Base-by-base conservation (phyloP, 257 asterid species). In the Datura wrightii region DNA sequence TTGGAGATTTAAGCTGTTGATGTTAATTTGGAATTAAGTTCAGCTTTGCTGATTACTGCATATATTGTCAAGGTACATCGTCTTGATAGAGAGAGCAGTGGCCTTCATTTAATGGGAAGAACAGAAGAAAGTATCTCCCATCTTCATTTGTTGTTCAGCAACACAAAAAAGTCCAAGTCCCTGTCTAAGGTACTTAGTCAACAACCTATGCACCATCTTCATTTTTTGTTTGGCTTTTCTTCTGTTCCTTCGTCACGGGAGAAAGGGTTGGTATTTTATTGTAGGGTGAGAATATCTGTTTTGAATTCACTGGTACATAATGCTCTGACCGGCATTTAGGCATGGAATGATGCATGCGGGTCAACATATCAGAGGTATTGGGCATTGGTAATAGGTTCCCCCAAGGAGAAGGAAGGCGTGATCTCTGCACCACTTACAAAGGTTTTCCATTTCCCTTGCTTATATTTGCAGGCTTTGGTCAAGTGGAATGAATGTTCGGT, bases 51-150 rank as follows among this genome's bases (percentile, higher is more conserved):
- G 44, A 76, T 48, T 56, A 52, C 41, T 78, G 48, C 82, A 31
- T 78, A 78, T 78, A 50, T 78, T 52, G 8, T 83, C 80, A 78
- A 96, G 99, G 99, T 94, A 85, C 97, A 94, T 86, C 98, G 98
- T 83, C 94, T 96, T 86, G 98, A 96, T 88, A 90, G 97, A 83
- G 99, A 96, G 92, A 96, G 96, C 84, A 94, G 99, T 54, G 99
- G 99, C 66, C 97, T 96, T 83, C 90, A 93, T 65, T 78, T 96
- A 71, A 93, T 94, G 98, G 99, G 99, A 88, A 91, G 98, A 90
- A 93, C 98, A 8, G 81, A 87, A 66, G 97, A 93, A 88, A 96
- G 99, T 90, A 87, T 94, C 86, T 92, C 97, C 63, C 82, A 88
- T 90, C 98, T 96, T 83, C 94, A 94, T 83, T 87, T 90, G 89